Evolutionary conservation across 2,329 filamentous ascomycete genomes (phyloP).

Genomic region (Magnaporthiopsis rhizophila): DNA sequence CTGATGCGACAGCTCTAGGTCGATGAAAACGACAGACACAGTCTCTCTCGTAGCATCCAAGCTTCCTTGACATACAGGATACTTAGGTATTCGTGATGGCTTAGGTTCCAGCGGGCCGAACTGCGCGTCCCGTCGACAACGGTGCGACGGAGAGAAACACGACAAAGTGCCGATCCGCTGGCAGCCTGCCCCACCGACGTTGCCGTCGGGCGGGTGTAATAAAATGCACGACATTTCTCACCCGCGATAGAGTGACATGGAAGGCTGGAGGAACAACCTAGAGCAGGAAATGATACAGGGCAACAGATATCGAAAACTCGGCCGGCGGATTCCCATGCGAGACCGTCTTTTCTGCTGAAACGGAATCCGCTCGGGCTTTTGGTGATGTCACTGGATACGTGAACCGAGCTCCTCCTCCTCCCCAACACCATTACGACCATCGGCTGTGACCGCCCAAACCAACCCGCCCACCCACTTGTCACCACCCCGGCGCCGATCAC

Average conservation of each 20-base stretch:
- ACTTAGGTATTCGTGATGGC: background rate
- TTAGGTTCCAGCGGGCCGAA: background rate
- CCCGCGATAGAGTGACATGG: too few relatives aligned
- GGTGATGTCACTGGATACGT: background rate
- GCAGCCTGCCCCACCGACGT: background rate
- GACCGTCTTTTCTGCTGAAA: background rate
- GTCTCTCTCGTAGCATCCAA: background rate
- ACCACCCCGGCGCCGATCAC: background rate
- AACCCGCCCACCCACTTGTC: too few relatives aligned
- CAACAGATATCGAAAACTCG: background rate
- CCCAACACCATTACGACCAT: background rate
- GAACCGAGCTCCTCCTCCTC: background rate
- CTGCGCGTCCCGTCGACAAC: background rate
- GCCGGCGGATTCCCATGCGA: background rate
- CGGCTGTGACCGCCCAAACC: too few relatives aligned
- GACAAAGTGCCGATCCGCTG: background rate
- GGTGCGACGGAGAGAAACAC: background rate
- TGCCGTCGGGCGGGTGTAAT: background rate
- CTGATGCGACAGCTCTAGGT: background rate
- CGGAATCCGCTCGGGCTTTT: background rate
- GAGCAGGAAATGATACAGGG: too few relatives aligned
- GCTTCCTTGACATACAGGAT: background rate
- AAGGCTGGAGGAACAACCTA: too few relatives aligned
- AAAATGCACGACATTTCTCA: background rate
- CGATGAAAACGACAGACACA: background rate